These are phyloP conservation scores for Fragaria ananassa DNA, from an alignment of 306 rosid genomes.

Conservation along the genomic window DNA sequence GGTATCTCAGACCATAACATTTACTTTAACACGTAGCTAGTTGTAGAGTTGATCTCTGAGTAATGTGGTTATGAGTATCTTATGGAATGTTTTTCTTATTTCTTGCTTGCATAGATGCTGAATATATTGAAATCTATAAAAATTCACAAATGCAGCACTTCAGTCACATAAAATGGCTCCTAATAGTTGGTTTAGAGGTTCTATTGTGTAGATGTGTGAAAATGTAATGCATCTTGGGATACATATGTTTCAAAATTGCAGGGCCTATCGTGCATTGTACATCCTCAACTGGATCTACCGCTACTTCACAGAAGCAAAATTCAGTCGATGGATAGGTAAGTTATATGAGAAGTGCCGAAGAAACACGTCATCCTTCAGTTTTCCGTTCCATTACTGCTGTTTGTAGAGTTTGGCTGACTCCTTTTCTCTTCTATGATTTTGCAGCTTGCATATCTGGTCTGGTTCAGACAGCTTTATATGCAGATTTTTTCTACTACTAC, in stretches of 20 bases:
- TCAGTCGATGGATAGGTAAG: conserved; percentile 82
- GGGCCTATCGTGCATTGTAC: conserved; percentile 93
- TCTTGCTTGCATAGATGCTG: neutral
- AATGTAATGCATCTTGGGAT: neutral
- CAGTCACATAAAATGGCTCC: too few relatives aligned
- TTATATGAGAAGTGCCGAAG: neutral
- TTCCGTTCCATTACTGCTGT: neutral
- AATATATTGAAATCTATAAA: too few relatives aligned
- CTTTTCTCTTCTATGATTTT: conserved; percentile 15
- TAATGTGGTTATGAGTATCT: neutral
- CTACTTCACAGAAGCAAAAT: conserved; percentile 66
- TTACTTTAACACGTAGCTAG: neutral
- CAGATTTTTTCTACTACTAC: conserved; percentile 96
- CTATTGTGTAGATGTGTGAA: neutral
- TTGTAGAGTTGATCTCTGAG: neutral
- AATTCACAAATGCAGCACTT: neutral
- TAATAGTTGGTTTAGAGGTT: too few relatives aligned
- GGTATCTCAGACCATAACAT: neutral
- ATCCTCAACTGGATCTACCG: conserved; percentile 98
- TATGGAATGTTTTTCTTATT: neutral
- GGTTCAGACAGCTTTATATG: conserved; percentile 91
- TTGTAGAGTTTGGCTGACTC: conserved; percentile 12
- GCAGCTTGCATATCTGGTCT: conserved; percentile 80
- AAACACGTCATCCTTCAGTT: neutral
- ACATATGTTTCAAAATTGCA: conserved; percentile 37